Percentiles rank a stretch among this genome's conserved stretches.
Conservation (phyloP, 2,329 filamentous ascomycete genomes). For the Chalaropsis thielavioides region DNA sequence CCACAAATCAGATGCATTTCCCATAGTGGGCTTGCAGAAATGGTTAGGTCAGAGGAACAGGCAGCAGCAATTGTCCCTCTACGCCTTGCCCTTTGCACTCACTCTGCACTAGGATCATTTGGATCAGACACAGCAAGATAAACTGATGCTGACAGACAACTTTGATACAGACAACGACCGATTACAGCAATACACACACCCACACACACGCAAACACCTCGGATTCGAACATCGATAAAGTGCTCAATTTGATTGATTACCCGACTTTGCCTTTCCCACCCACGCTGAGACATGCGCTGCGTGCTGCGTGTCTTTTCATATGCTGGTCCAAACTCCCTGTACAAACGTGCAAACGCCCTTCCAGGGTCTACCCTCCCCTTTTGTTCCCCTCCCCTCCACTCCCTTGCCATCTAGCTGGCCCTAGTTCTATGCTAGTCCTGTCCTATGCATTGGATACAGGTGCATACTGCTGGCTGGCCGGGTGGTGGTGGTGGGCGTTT, state of each 20-base stretch:
- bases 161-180: neutral
- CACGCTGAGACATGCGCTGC: neutral
- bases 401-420: neutral
- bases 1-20: too few species aligned
- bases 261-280: neutral
- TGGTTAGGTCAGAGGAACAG: too few species aligned
- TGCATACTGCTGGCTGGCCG: neutral
- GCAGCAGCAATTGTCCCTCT: too few species aligned
- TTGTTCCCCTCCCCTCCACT: too few species aligned
- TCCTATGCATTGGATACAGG: neutral
- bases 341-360: constrained; percentile 1
- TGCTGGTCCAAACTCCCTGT: constrained; percentile 1
- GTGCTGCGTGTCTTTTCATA: neutral
- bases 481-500: neutral
- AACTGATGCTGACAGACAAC: neutral
- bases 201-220: neutral
- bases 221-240: neutral
- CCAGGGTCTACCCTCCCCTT: constrained; percentile 2
- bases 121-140: too few species aligned
- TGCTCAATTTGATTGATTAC: neutral
- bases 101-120: too few species aligned
- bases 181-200: neutral
- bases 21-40: too few species aligned
- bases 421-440: neutral
- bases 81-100: too few species aligned